Base-by-base conservation (phyloP, 2,329 filamentous ascomycete genomes). In the Talaromyces sp. region DNA sequence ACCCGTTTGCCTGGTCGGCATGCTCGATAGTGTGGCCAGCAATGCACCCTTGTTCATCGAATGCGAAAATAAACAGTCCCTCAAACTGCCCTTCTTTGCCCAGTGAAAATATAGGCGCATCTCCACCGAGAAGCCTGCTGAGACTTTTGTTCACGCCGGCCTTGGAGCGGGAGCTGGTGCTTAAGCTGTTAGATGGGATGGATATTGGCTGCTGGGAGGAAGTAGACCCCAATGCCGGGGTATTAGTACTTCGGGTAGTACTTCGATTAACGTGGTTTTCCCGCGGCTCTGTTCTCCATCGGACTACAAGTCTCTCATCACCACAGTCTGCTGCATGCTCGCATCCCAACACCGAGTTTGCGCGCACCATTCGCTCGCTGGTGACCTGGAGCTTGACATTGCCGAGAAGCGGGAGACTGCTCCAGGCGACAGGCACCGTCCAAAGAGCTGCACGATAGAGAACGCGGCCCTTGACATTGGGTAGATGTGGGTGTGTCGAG, bases 401-500 rank as follows among this genome's bases (percentile, higher is more conserved):
- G 67, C 94, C 93, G 34, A 97, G 85, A 23, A 98, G 86, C 2
- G 95, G 95, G 1, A 99, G 84, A 31, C 91, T 87, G 70, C 96
- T 96, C 95, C 95, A 99, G 33, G 93, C 94, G 57, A 99, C 89
- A 0, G 95, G 95, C 0, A 93, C 92, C 0, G 95, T 97, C 93
- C 93, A 98, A 42, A 99, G 82, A 2, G 95, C 95, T 18, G 95
- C 94, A 40, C 90, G 90, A 75, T 99, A 99, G 55, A 92, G 89
- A 40, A 97, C 89, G 54, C 90, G 87, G 58, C 95, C 95, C 31
- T 91, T 91, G 47, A 98, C 95, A n/a, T 87, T 90, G 36, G 95
- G 95, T 2, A 99, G 90, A 66, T 82, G 80, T n/a, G 79, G 80
- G 65, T 82, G 80, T 4, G 80, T 82, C 4, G 86, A 88, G 23